Evolutionary conservation across 1,284 basidiomycete genomes (phyloP), one percentile per base, ranked within the genome.

Genomic region (Serendipita sp.): DNA sequence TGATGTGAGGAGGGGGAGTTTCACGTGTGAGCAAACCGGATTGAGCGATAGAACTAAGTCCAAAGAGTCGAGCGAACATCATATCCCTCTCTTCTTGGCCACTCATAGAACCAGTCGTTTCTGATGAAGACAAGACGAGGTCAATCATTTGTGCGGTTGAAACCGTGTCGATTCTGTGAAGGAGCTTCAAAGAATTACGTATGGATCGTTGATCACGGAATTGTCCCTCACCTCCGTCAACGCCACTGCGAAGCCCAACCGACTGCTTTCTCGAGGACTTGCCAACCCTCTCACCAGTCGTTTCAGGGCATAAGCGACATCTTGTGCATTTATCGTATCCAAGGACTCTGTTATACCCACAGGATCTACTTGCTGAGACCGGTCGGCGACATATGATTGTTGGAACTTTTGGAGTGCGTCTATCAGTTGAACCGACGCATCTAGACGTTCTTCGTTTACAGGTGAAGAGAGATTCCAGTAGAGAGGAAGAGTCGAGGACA

Each of bases 391-490:
- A 32, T 58, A 29, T 12, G 53, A 30, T 32, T 32, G 12, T 74
- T 95, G 91, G 70, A 94, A 93, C 66, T 85, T 82, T 73, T 92
- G 84, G 65, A 97, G 81, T 15, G 89, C 78, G 30, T 76, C 75
- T 65, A 97, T 75, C 42, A 98, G 85, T 71, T 92, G 88, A 45
- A 88, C 83, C 0, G 93, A 94, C 5, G 94, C 90, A 69, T 87
- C 82, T 38, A 97, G 71, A 3, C 94, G 84, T 64, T 90, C 86
- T 63, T 85, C 82, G 72, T 84, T 89, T 42, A 82, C 83, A 2
- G 82, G 77, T 2, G 89, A 91, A n/a, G 93, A 93, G 58, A 97
- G 79, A 72, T 93, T 79, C 93, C 93, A 97, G 79, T 93, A 97
- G 60, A 96, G 81, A 42, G 91, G 88, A 62, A 97, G 82, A 38